These are phyloP conservation scores for Suillus paluster DNA, from an alignment of 768 basidiomycete genomes.

Conservation along the genomic window DNA sequence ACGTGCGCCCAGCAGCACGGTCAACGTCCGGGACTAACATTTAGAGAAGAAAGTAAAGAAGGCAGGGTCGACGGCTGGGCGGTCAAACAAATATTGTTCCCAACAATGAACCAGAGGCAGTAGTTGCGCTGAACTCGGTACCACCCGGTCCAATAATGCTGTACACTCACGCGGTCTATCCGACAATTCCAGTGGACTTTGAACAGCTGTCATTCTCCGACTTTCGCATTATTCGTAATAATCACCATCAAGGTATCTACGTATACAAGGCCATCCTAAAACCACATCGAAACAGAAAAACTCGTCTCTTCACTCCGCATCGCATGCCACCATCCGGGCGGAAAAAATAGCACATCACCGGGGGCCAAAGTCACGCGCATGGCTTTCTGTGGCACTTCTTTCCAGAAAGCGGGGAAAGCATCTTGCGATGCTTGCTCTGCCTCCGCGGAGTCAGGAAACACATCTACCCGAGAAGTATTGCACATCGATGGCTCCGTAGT, in stretches of 20 bases:
- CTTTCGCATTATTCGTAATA: not conserved
- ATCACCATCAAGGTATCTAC: constrained; percentile 1
- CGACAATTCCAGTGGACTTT: not conserved
- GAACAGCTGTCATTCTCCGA: not conserved
- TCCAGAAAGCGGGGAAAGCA: constrained; percentile 56
- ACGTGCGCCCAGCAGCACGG: constrained; percentile 31
- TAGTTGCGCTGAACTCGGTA: constrained; percentile 29
- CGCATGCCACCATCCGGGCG: constrained; percentile 94
- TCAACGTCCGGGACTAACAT: constrained; percentile 38
- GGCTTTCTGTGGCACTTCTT: constrained; percentile 60
- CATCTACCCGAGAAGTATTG: constrained; percentile 86
- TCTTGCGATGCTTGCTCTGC: constrained; percentile 23
- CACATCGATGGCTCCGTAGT: constrained; percentile 53
- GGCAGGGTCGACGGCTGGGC: constrained; percentile 16
- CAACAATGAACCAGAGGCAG: constrained; percentile 12
- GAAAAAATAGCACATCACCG: constrained; percentile 89
- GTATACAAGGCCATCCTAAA: constrained; percentile 30
- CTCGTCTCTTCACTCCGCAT: constrained; percentile 84
- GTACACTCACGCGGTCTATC: constrained; percentile 17
- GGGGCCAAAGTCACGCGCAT: constrained; percentile 67
- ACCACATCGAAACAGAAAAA: constrained; percentile 93
- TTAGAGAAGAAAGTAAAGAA: constrained; percentile 8
- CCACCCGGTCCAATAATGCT: constrained; percentile 29
- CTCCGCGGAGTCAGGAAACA: constrained; percentile 52
- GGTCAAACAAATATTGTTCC: constrained; percentile 23